Evolutionary conservation across 1,284 basidiomycete genomes (phyloP), one percentile per base, ranked within the genome.

Genomic region (Cutaneotrichosporon dermatis): DNA sequence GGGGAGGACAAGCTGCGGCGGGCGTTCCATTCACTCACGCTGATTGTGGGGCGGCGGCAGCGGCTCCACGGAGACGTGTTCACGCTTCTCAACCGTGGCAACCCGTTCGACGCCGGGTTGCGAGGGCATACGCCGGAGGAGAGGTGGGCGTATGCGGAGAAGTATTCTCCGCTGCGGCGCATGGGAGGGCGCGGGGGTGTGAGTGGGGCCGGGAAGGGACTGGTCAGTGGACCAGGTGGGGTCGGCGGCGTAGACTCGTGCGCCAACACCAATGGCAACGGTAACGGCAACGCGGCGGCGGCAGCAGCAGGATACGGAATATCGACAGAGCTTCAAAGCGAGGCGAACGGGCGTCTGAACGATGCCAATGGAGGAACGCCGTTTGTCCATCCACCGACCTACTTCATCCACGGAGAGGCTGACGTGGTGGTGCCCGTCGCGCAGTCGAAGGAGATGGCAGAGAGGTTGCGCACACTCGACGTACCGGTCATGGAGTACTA

Each of bases 351-450:
- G 25, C 25, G 25, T 25, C 25, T 25, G 25, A 25, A 25, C 25
- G 25, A 25, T 25, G 25, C 25, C 25, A 25, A 25, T 25, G 25
- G 25, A 25, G 25, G 25, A 25, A 25, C 25, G 25, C 25, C 25
- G 1, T 72, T 65, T 54, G 67, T 69, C 5, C 45, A 51, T 35
- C 36, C 49, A 15, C 69, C 70, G 5, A 70, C 68, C 3, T 62
- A 59, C 51, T 50, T 72, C 39, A 40, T 72, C 11, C 70, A 72
- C 46, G 69, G 70, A 0, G 57, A 50, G 13, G 55, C 33, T 2
- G 70, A 72, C 55, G 12, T 11, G 1, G 39, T 58, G 13, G 68
- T 71, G 4, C 65, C 63, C 11, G 51, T 69, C 41, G 58, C 49
- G 5, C 69, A 70, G 56, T 51, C 57, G 12, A 49, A 56, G 41